Base-by-base conservation (phyloP, 2,329 filamentous ascomycete species). In the Aspergillus fumigatus region DNA sequence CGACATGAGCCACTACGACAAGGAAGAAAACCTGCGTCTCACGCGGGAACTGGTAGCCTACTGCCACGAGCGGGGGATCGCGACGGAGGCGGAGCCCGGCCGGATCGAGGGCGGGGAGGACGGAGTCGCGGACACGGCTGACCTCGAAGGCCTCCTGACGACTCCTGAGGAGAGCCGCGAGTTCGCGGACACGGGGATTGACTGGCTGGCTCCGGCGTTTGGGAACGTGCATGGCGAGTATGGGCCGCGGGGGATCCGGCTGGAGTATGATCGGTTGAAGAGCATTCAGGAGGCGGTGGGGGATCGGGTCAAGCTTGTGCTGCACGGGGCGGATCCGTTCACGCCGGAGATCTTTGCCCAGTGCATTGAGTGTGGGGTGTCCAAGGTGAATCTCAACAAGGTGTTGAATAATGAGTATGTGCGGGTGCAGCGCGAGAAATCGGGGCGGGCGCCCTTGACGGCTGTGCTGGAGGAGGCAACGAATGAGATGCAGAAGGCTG, bases 201-300 rank as follows among this genome's bases (percentile, higher is more conserved):
- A 91, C 65, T 87, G 87, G 76, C 75, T 92, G 14, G 88, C 88
- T 2, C 88, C 88, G 0, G 87, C 87, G 0, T 89, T 91, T 73
- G 88, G 88, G 3, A 91, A 90, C 65, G 85, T 91, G 48, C 88
- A 91, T 72, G 88, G 88, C 5, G 83, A 86, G 63, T 90, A 91
- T 71, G 87, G 87, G 0, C 80, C 84, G 0, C 74, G 82, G 17
- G 88, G 87, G 0, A 83, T 86, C 25, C 77, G 80, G 68, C 71
- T 88, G 19, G 86, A 88, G 65, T 87, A 84, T 68, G 82, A 80
- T 21, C 72, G 80, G 56, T 67, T 84, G 55, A 67, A 73, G 43
- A 70, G 71, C 4, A 82, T 86, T 54, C 75, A 80, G 53, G 72
- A 77, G 51, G 73, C 77, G 51, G 79, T 82, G 4, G 77, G 77